Evolutionary conservation across 106 monocot species (phyloP), one percentile per base, ranked within the genome.

Genomic region (Phalaenopsis aphrodite): DNA sequence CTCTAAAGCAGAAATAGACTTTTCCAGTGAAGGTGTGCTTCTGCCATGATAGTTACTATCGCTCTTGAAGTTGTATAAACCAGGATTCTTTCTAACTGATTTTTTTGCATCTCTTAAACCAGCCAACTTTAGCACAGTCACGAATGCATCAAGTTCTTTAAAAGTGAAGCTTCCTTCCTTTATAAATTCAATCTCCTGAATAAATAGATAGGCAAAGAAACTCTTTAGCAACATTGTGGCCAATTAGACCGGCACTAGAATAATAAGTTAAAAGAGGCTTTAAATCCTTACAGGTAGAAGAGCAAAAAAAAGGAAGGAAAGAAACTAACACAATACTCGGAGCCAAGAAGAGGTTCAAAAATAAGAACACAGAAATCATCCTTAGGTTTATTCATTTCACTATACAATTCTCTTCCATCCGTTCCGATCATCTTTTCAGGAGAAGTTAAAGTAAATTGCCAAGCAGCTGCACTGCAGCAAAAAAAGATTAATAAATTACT

Each of bases 161-260:
- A 81, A 75, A 79, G 55, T 91, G 64, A 94, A 91, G 49, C 85
- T 89, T 58, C 94, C 98, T 17, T 87, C 58, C 66, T 94, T 99
- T 82, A 99, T 94, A 78, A 99, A 99, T 67, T 99, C 94, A 75
- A 99, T 85, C 81, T 99, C 92, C 95, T 95, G 73, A 77, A 76
- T 45, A 55, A 66, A 16, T 7, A 43, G 21, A 24, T 39, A 56
- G 30, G 19, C 3, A 16, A 73, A 49, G 37, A 79, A 65, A 24
- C 36, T 68, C 37, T 46, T 17, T 39, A 42, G 37, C 30, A 68
- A 18, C 55, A 3, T 47, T 17, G 41, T 17, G 41, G 57, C 47
- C 21, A 23, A 79, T 49, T 46, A 55, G 42, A 14, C 39, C 14
- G 36, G 10, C 16, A 69, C 3, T 69, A 5, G 5, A 69, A 69